Conservation (phyloP, 371 early-diverging fungal genomes). For the Mortierella sp. region DNA sequence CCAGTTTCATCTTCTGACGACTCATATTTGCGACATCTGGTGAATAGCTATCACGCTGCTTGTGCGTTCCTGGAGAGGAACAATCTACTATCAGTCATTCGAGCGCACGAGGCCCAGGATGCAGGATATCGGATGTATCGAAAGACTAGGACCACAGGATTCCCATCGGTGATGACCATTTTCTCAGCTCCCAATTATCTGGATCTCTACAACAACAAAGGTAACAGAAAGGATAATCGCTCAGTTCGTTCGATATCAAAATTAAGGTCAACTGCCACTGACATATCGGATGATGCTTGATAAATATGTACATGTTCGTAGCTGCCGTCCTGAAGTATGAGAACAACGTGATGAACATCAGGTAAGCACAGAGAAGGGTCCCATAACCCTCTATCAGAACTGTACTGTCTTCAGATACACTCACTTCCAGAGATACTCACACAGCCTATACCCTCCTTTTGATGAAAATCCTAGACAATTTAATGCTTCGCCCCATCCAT, state of each 20-base stretch:
- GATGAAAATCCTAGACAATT: conserved; percentile 48
- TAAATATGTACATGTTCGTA: conserved; percentile 15
- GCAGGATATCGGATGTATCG: conserved; percentile 97
- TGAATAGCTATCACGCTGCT: conserved; percentile 89
- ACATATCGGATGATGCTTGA: conserved; percentile 10
- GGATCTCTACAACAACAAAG: conserved; percentile 98
- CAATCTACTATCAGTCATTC: conserved; percentile 91
- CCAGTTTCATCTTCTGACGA: no score
- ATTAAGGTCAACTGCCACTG: no score
- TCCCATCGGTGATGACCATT: conserved; percentile 96
- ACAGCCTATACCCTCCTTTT: not conserved
- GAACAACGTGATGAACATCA: conserved; percentile 96
- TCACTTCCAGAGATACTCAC: not conserved
- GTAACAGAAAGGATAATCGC: conserved; percentile 31
- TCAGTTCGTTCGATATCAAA: not conserved
- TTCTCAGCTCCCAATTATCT: conserved; percentile 98
- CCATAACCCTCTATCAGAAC: no score
- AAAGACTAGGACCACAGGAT: conserved; percentile 91
- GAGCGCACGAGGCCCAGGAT: conserved; percentile 99
- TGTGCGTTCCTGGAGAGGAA: conserved; percentile 94
- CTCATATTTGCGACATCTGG: no score
- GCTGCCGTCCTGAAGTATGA: conserved; percentile 97
- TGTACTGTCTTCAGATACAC: no score
- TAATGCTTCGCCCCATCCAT: conserved; percentile 92
- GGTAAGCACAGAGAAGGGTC: conserved; percentile 69